Conservation (phyloP, 148 eudicot species). For the Limonium bicolor region DNA sequence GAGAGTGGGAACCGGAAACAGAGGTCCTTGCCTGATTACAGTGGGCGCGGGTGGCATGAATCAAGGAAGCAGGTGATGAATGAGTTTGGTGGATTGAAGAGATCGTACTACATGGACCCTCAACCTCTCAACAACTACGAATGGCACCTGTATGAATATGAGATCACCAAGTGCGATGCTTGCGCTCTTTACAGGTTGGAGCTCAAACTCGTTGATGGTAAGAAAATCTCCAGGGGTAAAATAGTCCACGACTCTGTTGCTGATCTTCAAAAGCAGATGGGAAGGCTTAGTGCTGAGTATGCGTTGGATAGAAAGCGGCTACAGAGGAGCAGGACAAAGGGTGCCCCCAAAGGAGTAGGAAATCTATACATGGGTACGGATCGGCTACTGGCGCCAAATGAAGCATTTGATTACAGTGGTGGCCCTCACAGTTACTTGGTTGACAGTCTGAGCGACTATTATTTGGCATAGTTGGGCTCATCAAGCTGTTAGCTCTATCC, state of each 20-base stretch:
- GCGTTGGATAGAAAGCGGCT: constrained; percentile 51
- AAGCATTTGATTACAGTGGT: constrained; percentile 37
- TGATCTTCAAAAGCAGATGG: constrained; percentile 93
- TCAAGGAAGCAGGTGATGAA: constrained; percentile 93
- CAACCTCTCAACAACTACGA: constrained; percentile 78
- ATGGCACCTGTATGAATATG: constrained; percentile 96
- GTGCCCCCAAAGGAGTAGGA: constrained; percentile 23
- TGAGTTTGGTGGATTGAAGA: constrained; percentile 71
- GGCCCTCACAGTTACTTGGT: constrained; percentile 50
- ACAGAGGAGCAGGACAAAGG: constrained; percentile 43
- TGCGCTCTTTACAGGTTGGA: constrained; percentile 87
- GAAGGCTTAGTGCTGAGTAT: constrained; percentile 80
- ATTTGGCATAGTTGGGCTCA: constrained; percentile 32
- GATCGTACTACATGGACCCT: constrained; percentile 98
- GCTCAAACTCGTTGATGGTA: constrained; percentile 70
- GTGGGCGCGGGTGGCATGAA: constrained; percentile 98
- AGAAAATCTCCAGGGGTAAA: constrained; percentile 69
- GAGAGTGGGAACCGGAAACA: constrained; percentile 98
- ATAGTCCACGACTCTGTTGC: constrained; percentile 55
- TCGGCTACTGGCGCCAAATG: constrained; percentile 15
- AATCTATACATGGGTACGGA: constrained; percentile 25
- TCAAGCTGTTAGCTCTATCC: too few species aligned
- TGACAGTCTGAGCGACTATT: constrained; percentile 45
- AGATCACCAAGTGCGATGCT: constrained; percentile 58
- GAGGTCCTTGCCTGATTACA: constrained; percentile 88